Conservation (phyloP, 306 rosid species). For the Senna siamea region DNA sequence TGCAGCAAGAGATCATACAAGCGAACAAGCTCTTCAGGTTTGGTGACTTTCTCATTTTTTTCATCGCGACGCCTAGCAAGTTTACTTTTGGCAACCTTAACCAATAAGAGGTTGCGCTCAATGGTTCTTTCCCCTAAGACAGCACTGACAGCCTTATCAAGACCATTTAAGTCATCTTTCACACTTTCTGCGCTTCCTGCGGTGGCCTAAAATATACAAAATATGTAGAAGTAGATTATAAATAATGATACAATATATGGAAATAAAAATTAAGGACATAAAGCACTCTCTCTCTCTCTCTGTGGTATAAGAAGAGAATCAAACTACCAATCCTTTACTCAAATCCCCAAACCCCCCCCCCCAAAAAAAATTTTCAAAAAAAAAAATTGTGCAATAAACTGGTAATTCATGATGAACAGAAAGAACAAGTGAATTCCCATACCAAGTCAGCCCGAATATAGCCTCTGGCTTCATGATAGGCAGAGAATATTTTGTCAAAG, state of each 20-base stretch:
- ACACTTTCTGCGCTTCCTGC: conserved; percentile 86
- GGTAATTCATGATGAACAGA: conserved; percentile 15
- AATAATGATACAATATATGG: not conserved
- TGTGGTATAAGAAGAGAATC: not conserved
- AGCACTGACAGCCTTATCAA: conserved; percentile 95
- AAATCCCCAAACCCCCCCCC: not conserved
- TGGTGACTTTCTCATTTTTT: conserved; percentile 90
- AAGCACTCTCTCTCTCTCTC: not conserved
- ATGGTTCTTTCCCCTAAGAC: conserved; percentile 91
- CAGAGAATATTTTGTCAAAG: conserved; percentile 92
- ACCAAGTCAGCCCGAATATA: conserved; percentile 96
- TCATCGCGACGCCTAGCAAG: conserved; percentile 78
- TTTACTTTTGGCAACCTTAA: conserved; percentile 86
- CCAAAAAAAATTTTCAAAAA: too few relatives aligned
- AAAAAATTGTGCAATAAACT: too few relatives aligned
- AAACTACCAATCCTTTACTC: not conserved
- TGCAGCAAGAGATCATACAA: conserved; percentile 86
- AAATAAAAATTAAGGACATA: conserved; percentile 15
- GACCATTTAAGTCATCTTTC: conserved; percentile 94
- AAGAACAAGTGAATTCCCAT: conserved; percentile 49
- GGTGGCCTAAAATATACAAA: conserved; percentile 62
- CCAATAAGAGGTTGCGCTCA: conserved; percentile 90
- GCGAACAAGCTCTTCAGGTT: conserved; percentile 99
- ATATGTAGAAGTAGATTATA: conserved; percentile 26
- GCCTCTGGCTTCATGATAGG: conserved; percentile 95